Conservation (phyloP, 1,284 basidiomycete genomes). For the Phellopilus nigrolimitatus region DNA sequence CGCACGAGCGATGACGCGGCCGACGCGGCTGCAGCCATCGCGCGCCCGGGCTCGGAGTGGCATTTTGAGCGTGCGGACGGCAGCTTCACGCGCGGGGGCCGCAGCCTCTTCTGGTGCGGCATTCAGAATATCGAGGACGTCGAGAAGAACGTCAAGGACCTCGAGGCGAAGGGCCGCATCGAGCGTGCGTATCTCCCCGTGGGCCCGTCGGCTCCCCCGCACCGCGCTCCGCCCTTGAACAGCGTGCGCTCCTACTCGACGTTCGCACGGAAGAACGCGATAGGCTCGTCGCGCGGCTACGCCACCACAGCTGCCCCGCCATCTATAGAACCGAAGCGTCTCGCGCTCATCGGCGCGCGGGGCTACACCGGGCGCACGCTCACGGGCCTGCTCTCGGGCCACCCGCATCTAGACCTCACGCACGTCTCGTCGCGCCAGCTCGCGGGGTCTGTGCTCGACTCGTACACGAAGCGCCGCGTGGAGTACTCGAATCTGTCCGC, state of each 20-base stretch:
- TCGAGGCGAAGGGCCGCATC: constrained; percentile 85
- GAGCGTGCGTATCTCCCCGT: constrained; percentile 88
- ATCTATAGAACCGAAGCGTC: constrained; percentile 71
- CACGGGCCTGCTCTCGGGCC: constrained; percentile 77
- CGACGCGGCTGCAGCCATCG: background rate
- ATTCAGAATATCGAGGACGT: constrained; percentile 91
- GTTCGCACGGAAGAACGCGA: constrained; percentile 43
- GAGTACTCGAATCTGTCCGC: constrained; percentile 77
- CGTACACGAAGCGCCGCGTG: constrained; percentile 78
- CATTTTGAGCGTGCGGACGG: constrained; percentile 99
- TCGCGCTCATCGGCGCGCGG: constrained; percentile 94
- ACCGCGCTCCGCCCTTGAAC: constrained; percentile 40
- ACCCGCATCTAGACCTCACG: constrained; percentile 85
- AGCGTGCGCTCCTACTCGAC: constrained; percentile 71
- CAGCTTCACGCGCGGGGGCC: constrained; percentile 92
- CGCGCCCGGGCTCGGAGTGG: constrained; percentile 61
- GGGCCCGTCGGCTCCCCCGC: constrained; percentile 72
- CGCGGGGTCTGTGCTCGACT: constrained; percentile 75
- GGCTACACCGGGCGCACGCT: constrained; percentile 95
- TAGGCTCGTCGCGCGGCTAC: constrained; percentile 56
- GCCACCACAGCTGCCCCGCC: constrained; percentile 34
- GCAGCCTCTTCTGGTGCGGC: constrained; percentile 97
- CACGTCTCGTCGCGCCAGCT: constrained; percentile 97
- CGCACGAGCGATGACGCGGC: constrained; percentile 70
- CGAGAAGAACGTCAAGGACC: constrained; percentile 77